These are phyloP conservation scores for Leccinum rimulosum DNA, from an alignment of 768 basidiomycete genomes.

Conservation along the genomic window DNA sequence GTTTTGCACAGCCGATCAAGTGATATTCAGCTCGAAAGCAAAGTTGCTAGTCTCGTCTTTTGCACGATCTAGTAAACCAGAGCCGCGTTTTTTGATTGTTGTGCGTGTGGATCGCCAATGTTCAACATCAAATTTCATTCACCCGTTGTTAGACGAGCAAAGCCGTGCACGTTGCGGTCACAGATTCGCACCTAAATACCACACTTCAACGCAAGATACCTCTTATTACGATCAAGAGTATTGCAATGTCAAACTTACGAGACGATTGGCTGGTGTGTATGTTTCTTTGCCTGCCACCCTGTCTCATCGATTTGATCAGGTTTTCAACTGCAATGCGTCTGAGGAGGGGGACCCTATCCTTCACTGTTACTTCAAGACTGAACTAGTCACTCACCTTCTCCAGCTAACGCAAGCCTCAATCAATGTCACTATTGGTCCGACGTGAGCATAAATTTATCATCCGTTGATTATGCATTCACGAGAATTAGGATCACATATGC, in stretches of 20 bases:
- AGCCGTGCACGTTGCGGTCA: conserved; percentile 76
- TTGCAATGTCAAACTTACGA: conserved; percentile 83
- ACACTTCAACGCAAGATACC: conserved; percentile 85
- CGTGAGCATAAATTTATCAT: conserved; percentile 48
- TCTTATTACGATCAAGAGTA: conserved; percentile 80
- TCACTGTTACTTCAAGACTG: conserved; percentile 93
- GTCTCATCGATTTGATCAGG: conserved; percentile 41
- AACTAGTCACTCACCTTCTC: conserved; percentile 79
- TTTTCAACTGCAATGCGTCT: conserved; percentile 69
- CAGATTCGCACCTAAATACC: conserved; percentile 57
- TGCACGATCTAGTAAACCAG: conserved; percentile 78
- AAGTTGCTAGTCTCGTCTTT: conserved; percentile 66
- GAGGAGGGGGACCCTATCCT: conserved; percentile 96
- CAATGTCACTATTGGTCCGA: conserved; percentile 68
- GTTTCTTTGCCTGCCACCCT: not conserved
- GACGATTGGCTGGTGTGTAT: conserved; percentile 90
- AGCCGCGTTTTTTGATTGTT: conserved; percentile 86
- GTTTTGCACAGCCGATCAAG: conserved; percentile 58
- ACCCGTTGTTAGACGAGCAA: conserved; percentile 41
- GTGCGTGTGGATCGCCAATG: conserved; percentile 46
- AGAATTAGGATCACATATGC: conserved; percentile 73
- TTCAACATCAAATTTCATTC: not conserved
- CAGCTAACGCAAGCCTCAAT: conserved; percentile 77
- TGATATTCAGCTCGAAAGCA: conserved; percentile 78
- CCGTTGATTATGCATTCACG: conserved; percentile 11